Evolutionary conservation across 2,329 filamentous ascomycete genomes (phyloP).

Genomic region (Trichoderma cornu-damae): DNA sequence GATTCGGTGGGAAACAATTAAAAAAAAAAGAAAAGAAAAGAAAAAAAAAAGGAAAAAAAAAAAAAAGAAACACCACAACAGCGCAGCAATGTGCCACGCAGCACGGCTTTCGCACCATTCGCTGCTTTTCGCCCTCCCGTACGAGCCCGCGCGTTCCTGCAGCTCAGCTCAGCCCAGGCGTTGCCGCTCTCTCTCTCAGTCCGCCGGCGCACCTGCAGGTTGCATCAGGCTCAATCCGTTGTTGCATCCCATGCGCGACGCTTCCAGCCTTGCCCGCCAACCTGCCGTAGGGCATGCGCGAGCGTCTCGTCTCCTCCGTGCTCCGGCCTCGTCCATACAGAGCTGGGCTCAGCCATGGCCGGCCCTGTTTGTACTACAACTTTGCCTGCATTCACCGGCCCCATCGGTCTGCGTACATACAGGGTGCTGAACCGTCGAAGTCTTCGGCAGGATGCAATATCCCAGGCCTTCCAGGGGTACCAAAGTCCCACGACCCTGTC

Average conservation of each 20-base stretch:
- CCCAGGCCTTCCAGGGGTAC: not conserved
- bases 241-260: not conserved
- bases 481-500: not conserved
- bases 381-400: constrained; percentile 2
- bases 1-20: too few relatives aligned
- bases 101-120: not conserved
- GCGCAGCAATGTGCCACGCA: not conserved
- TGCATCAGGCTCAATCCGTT: constrained; percentile 3
- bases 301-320: not conserved
- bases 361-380: constrained; percentile 3
- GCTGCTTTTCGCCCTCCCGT: not conserved
- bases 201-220: not conserved
- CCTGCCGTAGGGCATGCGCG: not conserved
- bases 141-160: constrained; percentile 6
- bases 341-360: constrained; percentile 3
- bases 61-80: too few relatives aligned
- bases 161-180: not conserved
- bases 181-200: not conserved
- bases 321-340: not conserved
- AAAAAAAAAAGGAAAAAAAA: too few relatives aligned
- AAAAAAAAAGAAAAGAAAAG: too few relatives aligned
- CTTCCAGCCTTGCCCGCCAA: constrained; percentile 7
- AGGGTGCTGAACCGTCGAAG: constrained; percentile 6
- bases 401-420: constrained; percentile 10
- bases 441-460: constrained; percentile 13